A percentile compares a stretch with the other conserved stretches of the same genome.
Conservation (phyloP, 768 basidiomycete genomes). For the Boletellus ananiceps region DNA sequence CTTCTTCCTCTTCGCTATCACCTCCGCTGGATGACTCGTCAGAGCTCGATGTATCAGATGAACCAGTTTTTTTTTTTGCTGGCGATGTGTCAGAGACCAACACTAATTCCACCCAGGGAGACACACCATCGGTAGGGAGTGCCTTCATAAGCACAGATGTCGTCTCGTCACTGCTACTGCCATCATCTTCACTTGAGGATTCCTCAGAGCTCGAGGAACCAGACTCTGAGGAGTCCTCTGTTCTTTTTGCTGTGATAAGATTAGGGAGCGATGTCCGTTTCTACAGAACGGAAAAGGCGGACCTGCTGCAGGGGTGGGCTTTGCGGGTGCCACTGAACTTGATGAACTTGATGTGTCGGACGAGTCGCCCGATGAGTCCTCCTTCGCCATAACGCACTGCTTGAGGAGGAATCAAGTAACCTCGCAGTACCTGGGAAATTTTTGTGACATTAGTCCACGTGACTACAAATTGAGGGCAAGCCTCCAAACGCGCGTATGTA, state of each 20-base stretch:
- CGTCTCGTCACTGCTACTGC: background rate
- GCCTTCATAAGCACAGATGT: constrained; percentile 42
- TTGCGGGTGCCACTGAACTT: too few species aligned
- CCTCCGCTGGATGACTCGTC: constrained; percentile 9
- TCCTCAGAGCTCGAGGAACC: constrained; percentile 5
- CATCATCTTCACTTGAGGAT: constrained; percentile 8
- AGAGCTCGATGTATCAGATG: constrained; percentile 10
- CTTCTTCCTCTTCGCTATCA: constrained; percentile 6
- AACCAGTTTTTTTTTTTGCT: background rate
- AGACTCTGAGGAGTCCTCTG: constrained; percentile 1
- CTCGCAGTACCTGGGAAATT: constrained; percentile 8
- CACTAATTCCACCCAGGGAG: too few species aligned
- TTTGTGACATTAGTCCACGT: constrained; percentile 20
- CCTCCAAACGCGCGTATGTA: too few species aligned
- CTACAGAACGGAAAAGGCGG: too few species aligned
- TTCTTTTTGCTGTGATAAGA: background rate
- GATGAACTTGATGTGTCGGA: constrained; percentile 4
- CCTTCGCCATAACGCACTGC: constrained; percentile 35
- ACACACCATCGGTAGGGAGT: constrained; percentile 36
- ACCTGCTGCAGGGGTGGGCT: too few species aligned
- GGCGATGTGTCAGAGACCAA: background rate
- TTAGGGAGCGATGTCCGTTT: background rate
- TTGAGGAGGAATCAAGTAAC: background rate
- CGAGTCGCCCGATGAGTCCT: background rate
- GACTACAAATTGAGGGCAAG: constrained; percentile 27